phyloP scores from a whole-genome alignment of 176 grass and related monocot species.

The Bolboschoenus planiculmis region DNA sequence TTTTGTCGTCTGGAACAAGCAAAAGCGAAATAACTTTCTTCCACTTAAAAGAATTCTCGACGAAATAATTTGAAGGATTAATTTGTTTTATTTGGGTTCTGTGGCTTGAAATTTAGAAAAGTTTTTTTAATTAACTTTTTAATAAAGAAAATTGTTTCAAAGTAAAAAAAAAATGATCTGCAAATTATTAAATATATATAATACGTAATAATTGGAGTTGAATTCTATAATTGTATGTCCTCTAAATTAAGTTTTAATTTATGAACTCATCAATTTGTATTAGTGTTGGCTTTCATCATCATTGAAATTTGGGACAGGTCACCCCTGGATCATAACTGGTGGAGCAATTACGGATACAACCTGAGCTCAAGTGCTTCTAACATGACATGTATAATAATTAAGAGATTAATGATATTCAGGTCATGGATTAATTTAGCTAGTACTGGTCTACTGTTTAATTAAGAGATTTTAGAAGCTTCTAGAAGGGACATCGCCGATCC shows the following conservation, averaged over 20 bases:
- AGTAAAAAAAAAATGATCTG: too few species aligned
- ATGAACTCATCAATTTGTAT: too few species aligned
- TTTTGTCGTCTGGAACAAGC: not conserved
- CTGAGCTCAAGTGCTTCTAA: constrained; percentile 15
- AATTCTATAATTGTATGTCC: too few species aligned
- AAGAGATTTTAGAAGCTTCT: not conserved
- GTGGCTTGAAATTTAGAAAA: too few species aligned
- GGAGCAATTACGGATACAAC: constrained; percentile 25
- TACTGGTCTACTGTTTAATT: too few species aligned
- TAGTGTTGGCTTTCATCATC: too few species aligned
- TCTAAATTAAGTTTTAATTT: too few species aligned
- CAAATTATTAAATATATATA: too few species aligned
- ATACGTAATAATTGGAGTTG: too few species aligned
- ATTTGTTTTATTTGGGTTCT: not conserved
- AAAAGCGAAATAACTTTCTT: too few species aligned
- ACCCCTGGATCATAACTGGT: constrained; percentile 65
- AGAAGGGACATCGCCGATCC: not conserved
- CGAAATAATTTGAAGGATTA: not conserved
- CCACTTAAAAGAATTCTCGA: not conserved
- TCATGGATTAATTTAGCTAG: not conserved
- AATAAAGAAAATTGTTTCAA: too few species aligned
- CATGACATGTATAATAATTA: not conserved
- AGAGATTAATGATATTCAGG: not conserved
- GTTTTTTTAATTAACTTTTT: too few species aligned
- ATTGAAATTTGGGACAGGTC: constrained; percentile 28